phyloP scores from a whole-genome alignment of 2,329 filamentous ascomycete genomes.

The Hypoxylon sp. region DNA sequence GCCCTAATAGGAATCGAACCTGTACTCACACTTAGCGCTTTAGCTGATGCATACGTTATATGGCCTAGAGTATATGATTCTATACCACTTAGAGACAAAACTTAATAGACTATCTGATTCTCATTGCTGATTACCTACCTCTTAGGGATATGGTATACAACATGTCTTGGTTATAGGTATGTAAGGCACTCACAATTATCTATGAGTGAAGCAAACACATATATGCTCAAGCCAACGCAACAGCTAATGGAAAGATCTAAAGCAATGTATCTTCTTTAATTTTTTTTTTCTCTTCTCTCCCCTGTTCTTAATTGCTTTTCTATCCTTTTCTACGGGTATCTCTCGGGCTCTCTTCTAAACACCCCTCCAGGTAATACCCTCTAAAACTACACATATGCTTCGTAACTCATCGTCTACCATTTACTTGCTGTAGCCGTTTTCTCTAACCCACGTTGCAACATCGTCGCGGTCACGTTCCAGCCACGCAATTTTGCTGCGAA shows the following conservation, averaged over 20 bases:
- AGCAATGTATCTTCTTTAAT: conserved; percentile 9
- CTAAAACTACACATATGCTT: conserved; percentile 14
- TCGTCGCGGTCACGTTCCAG: conserved; percentile 80
- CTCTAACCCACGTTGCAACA: conserved; percentile 73
- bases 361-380: conserved; percentile 24
- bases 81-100: background rate
- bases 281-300: conserved; percentile 12
- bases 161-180: background rate
- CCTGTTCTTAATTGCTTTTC: conserved; percentile 25
- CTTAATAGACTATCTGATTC: background rate
- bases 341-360: conserved; percentile 26
- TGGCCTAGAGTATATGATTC: background rate
- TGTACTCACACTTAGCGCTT: too few species aligned
- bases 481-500: conserved; percentile 88
- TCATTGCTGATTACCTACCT: background rate
- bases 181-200: background rate
- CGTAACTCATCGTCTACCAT: conserved; percentile 31
- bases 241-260: background rate
- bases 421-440: conserved; percentile 67
- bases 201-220: background rate
- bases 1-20: too few species aligned
- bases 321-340: conserved; percentile 41
- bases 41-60: background rate
- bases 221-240: background rate
- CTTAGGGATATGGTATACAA: too few species aligned